A percentile compares a stretch with the other conserved stretches of the same genome.
phyloP scores from a whole-genome alignment of 805 yeast species.

The Wickerhamiella slavikovae region DNA sequence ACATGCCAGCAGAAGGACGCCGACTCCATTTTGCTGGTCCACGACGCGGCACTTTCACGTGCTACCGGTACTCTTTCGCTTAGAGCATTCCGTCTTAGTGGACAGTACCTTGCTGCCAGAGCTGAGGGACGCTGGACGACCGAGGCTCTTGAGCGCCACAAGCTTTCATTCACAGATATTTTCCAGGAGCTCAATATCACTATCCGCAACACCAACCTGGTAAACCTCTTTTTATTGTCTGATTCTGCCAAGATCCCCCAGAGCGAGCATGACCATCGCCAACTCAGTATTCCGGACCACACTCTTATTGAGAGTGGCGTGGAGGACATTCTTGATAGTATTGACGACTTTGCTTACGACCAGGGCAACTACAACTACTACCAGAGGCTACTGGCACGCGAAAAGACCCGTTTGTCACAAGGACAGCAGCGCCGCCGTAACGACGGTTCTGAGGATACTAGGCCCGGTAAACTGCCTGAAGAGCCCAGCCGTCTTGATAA shows the following conservation, averaged over 20 bases:
- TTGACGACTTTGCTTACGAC: constrained; percentile 59
- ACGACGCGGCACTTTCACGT: constrained; percentile 42
- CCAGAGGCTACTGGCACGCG: constrained; percentile 58
- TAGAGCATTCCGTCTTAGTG: constrained; percentile 48
- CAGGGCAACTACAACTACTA: constrained; percentile 63
- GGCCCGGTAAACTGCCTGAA: constrained; percentile 41
- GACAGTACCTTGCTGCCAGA: constrained; percentile 32
- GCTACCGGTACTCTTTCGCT: constrained; percentile 40
- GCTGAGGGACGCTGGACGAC: constrained; percentile 36
- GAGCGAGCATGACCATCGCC: no score
- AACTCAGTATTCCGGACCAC: constrained; percentile 24
- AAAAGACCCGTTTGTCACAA: constrained; percentile 43
- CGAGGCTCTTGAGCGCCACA: constrained; percentile 36
- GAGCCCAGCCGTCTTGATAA: constrained; percentile 63
- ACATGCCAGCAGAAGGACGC: constrained; percentile 39
- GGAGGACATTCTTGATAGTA: constrained; percentile 44
- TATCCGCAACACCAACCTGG: constrained; percentile 48
- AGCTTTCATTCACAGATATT: constrained; percentile 41
- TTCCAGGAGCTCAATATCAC: constrained; percentile 51
- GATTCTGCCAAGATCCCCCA: constrained; percentile 16
- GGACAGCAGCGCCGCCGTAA: constrained; percentile 54
- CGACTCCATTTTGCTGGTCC: constrained; percentile 31
- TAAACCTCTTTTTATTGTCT: constrained; percentile 29
- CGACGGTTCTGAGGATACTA: constrained; percentile 54
- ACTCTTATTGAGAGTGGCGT: constrained; percentile 25